phyloP scores from a whole-genome alignment of 108 stramenopile species.

The Fistulifera pelliculosa region DNA sequence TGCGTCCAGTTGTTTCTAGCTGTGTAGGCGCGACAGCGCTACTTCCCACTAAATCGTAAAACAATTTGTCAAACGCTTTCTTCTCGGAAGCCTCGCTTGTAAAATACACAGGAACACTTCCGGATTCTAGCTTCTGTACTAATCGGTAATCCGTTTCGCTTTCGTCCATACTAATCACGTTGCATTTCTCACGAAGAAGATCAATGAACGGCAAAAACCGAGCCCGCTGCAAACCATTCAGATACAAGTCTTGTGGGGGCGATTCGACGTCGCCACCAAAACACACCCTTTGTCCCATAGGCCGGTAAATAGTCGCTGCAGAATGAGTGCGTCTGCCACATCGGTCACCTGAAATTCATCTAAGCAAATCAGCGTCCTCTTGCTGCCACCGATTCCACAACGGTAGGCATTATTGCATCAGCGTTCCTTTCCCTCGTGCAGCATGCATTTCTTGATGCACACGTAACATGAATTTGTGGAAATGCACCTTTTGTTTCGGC shows the following conservation, averaged over 20 bases:
- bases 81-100: neutral
- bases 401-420: slow-evolving; percentile 35
- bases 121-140: slow-evolving; percentile 20
- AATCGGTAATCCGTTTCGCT: slow-evolving; percentile 80
- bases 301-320: slow-evolving; percentile 66
- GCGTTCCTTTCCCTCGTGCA: slow-evolving; percentile 27
- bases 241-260: slow-evolving; percentile 90
- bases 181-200: slow-evolving; percentile 48
- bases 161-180: slow-evolving; percentile 69
- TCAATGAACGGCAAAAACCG: slow-evolving; percentile 95
- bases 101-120: slow-evolving; percentile 25
- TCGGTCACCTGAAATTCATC: slow-evolving; percentile 94
- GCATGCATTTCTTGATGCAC: slow-evolving; percentile 78
- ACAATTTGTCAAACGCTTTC: slow-evolving; percentile 28
- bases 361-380: slow-evolving; percentile 58
- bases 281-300: slow-evolving; percentile 64
- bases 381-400: slow-evolving; percentile 38
- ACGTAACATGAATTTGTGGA: slow-evolving; percentile 95
- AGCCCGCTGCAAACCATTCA: slow-evolving; percentile 91
- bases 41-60: slow-evolving; percentile 29
- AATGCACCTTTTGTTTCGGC: slow-evolving; percentile 91
- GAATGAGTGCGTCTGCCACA: slow-evolving; percentile 82
- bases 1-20: slow-evolving; percentile 55
- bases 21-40: slow-evolving; percentile 25
- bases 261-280: slow-evolving; percentile 82